phyloP scores from a whole-genome alignment of 257 asterid genomes.

The Solanum habrochaites region DNA sequence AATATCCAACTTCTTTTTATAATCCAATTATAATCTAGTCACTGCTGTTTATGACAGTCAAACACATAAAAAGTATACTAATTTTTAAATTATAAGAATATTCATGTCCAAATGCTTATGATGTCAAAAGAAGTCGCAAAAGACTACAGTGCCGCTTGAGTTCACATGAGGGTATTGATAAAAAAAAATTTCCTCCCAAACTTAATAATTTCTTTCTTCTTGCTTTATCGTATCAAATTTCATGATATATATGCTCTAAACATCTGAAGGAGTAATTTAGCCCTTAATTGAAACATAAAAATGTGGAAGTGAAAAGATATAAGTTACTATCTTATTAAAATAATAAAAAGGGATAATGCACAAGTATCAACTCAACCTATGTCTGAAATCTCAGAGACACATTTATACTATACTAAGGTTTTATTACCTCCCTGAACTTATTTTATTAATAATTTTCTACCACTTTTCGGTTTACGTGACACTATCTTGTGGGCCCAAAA shows the following conservation, averaged over 20 bases:
- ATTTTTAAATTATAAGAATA: neutral
- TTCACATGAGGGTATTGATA: neutral
- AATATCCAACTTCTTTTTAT: neutral
- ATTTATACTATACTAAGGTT: too few relatives aligned
- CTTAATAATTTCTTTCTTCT: neutral
- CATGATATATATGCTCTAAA: neutral
- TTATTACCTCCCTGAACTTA: too few relatives aligned
- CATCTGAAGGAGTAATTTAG: neutral
- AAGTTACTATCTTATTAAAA: too few relatives aligned
- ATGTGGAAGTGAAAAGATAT: too few relatives aligned
- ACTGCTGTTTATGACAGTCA: neutral
- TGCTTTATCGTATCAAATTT: neutral
- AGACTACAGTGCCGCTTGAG: neutral
- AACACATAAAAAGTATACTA: neutral
- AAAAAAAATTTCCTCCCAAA: neutral
- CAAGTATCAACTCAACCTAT: accelerated
- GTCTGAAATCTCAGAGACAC: too few relatives aligned
- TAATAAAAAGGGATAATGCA: too few relatives aligned
- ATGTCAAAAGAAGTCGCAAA: neutral
- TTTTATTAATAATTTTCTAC: too few relatives aligned
- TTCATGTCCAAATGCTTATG: neutral
- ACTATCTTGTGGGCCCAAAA: too few relatives aligned
- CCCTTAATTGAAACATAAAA: too few relatives aligned
- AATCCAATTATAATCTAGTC: neutral
- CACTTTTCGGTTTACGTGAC: accelerated